Conservation (phyloP, 495 filamentous ascomycete species). For the Hypoxylon fuscum region DNA sequence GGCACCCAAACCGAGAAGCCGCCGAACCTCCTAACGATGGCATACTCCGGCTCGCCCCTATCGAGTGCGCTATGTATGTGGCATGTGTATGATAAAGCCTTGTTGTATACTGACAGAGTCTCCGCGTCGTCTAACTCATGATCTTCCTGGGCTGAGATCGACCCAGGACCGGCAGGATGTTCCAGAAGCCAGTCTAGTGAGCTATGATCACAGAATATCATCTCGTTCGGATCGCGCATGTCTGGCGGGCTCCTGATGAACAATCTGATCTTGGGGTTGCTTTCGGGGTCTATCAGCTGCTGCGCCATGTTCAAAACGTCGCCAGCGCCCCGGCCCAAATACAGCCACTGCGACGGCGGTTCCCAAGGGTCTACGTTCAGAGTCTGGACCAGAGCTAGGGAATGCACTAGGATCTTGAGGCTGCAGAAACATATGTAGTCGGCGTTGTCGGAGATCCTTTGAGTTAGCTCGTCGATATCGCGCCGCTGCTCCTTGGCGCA, state of each 20-base stretch:
- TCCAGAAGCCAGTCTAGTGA: conserved; percentile 45
- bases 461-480: conserved; percentile 33
- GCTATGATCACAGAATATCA: conserved; percentile 38
- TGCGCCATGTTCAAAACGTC: conserved; percentile 39
- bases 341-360: conserved; percentile 45
- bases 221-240: conserved; percentile 33
- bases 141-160: conserved; percentile 35
- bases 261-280: conserved; percentile 23
- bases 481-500: conserved; percentile 42
- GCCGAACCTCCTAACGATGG: conserved; percentile 47
- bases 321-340: conserved; percentile 44
- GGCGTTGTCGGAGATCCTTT: conserved; percentile 27
- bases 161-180: conserved; percentile 27
- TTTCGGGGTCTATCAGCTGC: conserved; percentile 24
- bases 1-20: conserved; percentile 51
- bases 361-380: conserved; percentile 44
- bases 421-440: conserved; percentile 44
- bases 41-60: conserved; percentile 35
- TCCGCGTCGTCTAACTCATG: conserved; percentile 45
- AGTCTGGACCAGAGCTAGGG: conserved; percentile 45
- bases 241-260: conserved; percentile 40
- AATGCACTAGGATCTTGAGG: conserved; percentile 44
- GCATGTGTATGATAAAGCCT: conserved; percentile 48
- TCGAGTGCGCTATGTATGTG: conserved; percentile 43
- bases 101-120: conserved; percentile 43